These are phyloP conservation scores for Hypoxylon trugodes DNA, from an alignment of 495 filamentous ascomycete genomes.

Conservation along the genomic window DNA sequence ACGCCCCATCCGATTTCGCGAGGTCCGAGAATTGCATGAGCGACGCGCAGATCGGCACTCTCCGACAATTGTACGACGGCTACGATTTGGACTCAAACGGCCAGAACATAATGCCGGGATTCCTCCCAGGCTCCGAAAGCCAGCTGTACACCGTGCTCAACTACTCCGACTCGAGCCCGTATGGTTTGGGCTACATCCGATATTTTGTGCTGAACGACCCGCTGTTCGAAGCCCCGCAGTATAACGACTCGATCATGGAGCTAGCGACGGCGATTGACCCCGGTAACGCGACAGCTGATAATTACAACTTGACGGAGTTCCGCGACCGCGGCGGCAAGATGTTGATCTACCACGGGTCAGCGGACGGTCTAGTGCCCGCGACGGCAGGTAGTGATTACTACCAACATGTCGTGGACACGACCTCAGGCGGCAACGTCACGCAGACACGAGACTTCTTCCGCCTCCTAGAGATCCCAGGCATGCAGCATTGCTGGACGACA, in stretches of 20 bases:
- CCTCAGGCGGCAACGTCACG: constrained; percentile 42
- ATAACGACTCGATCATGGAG: constrained; percentile 48
- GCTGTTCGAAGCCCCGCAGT: constrained; percentile 48
- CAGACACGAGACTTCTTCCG: constrained; percentile 45
- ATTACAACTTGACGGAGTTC: constrained; percentile 60
- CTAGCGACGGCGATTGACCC: constrained; percentile 54
- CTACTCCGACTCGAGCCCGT: constrained; percentile 46
- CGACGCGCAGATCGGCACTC: constrained; percentile 62
- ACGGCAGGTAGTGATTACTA: constrained; percentile 55
- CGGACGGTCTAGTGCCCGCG: constrained; percentile 59
- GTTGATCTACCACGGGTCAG: constrained; percentile 62
- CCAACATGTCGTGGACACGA: constrained; percentile 49
- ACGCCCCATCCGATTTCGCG: constrained; percentile 29
- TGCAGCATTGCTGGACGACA: constrained; percentile 48
- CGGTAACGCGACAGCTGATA: constrained; percentile 55
- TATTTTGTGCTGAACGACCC: constrained; percentile 56
- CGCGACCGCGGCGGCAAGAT: constrained; percentile 61
- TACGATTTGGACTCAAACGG: constrained; percentile 56
- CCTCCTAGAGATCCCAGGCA: constrained; percentile 51
- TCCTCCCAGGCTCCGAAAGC: constrained; percentile 52
- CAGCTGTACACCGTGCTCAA: constrained; percentile 50
- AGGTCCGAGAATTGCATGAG: constrained; percentile 61
- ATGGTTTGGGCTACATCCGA: constrained; percentile 52
- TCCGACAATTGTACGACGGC: constrained; percentile 63
- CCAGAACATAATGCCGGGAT: constrained; percentile 63